Base-by-base conservation (phyloP, 2,329 filamentous ascomycete species). In the Aquanectria penicillioides region DNA sequence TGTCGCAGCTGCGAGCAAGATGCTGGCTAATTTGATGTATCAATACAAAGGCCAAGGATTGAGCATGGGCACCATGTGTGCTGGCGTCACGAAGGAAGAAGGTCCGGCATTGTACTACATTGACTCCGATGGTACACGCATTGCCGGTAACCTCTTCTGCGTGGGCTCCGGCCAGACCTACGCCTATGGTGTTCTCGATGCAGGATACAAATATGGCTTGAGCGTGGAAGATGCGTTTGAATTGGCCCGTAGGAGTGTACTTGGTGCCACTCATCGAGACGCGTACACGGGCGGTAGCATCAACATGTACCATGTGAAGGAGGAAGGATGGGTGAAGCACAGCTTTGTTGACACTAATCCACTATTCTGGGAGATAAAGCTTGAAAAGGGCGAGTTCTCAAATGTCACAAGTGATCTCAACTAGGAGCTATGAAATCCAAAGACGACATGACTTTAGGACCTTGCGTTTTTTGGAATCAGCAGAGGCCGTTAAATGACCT, bases 31-130 rank as follows among this genome's bases (percentile, higher is more conserved):
- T 83, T 84, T 99, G 69, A 94, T 97, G 73, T 99, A 98, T 85
- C 89, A 89, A 70, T 99, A 99, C 88, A 99, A 99, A 83, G 94
- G 94, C 73, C 97, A 97, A 92, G 95, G 95, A 31, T 82, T 99
- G 72, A 97, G 92, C 76, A 99, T 99, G 95, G 95, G 95, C 69
- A 99, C 95, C 73, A 99, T 99, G 95, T 97, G 95, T 79, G 94
- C 95, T 29, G 95, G 95, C 73, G 95, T 99, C 67, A 95, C 95
- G 65, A 90, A 92, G 68, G 90, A 94, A 80, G 94, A 98, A 83
- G 95, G 95, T 10, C 95, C 95, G 20, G 95, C 95, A 33, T 90
- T 99, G 61, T 99, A 99, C 87, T 99, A 99, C 81, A 96, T 99
- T 79, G 95, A 99, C 82, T 77, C 74, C 65, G 95, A 99, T 80